Evolutionary conservation across 352 stramenopile genomes (phyloP).

Genomic region (Phytophthora podocarpi): DNA sequence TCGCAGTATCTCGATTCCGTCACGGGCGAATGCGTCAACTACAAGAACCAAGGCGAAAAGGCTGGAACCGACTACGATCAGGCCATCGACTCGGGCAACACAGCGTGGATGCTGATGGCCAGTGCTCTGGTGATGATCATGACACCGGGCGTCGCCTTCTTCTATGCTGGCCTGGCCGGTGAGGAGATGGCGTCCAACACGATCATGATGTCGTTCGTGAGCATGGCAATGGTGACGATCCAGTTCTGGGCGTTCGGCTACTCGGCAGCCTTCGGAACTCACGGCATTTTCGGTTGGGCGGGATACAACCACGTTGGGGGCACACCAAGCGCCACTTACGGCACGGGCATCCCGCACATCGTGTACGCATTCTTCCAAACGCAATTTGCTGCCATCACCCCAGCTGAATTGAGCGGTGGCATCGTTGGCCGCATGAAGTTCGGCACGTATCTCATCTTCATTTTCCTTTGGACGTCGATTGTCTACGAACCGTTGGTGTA

Average conservation of each 20-base stretch:
- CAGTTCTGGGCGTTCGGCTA: constrained; percentile 85
- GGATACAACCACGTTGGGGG: constrained; percentile 61
- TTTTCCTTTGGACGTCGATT: constrained; percentile 79
- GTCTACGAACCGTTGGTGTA: constrained; percentile 87
- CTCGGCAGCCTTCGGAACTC: constrained; percentile 63
- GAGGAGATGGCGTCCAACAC: constrained; percentile 83
- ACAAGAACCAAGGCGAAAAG: constrained; percentile 42
- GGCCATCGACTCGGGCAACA: constrained; percentile 60
- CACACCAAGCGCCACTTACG: constrained; percentile 55
- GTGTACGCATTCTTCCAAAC: constrained; percentile 85
- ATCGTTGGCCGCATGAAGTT: constrained; percentile 90
- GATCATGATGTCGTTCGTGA: constrained; percentile 86
- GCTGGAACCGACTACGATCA: constrained; percentile 36
- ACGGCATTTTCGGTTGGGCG: constrained; percentile 64
- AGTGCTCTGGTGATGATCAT: constrained; percentile 77
- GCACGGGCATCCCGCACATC: constrained; percentile 62
- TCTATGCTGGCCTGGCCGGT: constrained; percentile 82
- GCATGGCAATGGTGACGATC: constrained; percentile 76
- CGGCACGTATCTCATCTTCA: constrained; percentile 74
- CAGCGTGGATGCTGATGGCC: constrained; percentile 65
- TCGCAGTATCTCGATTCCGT: constrained; percentile 46
- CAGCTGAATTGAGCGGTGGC: constrained; percentile 73
- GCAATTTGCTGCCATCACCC: constrained; percentile 84
- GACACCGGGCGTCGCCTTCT: constrained; percentile 75
- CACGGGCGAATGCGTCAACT: constrained; percentile 47